Base-by-base conservation (phyloP, 169 alveolate species). In the Amoebophrya sp. region DNA sequence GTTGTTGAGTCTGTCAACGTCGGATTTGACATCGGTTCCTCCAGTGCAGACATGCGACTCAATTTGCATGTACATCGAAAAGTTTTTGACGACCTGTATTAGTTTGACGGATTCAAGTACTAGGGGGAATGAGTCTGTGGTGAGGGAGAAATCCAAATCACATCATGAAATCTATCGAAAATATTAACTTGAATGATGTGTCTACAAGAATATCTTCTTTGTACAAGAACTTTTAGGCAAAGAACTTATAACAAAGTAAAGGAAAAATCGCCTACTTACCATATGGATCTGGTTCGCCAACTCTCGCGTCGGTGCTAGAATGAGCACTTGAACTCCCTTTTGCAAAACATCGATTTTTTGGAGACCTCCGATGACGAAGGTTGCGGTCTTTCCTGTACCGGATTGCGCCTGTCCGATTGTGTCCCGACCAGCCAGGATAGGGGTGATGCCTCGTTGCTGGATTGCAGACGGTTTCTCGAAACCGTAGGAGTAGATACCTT, bases 341-440 rank as follows among this genome's bases (percentile, higher is more conserved):
- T 96, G 93, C 90, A 94, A 92, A 90, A 97, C 95, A 93, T 98
- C 99, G 93, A 99, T 98, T 40, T 96, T 95, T 95, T 98, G 95
- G 89, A 99, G 97, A 29, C 98, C 98, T 24, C 99, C 99, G 65
- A 99, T 97, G 41, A 98, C 98, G 96, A 98, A 98, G 40, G 99
- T 97, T 91, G 99, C 99, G 38, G 99, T 98, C 94, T 99, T 99
- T 41, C 99, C 99, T 41, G 99, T 98, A 40, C 99, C 99, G 40
- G 99, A 98, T 94, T 98, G 99, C 41, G 99, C 99, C 95, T 98
- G 99, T n/a, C 99, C 99, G 89, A 98, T 98, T 23, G 99, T 98
- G 94, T 99, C 99, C 90, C 97, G 96, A 18, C 99, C 99, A 92
- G 96, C 98, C 76, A 99, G 96, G 47, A 98, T 97, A 23, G 99